Evolutionary conservation across 2,329 filamentous ascomycete species (phyloP), one percentile per base, ranked within the genome.

Genomic region (Claviceps sp.): DNA sequence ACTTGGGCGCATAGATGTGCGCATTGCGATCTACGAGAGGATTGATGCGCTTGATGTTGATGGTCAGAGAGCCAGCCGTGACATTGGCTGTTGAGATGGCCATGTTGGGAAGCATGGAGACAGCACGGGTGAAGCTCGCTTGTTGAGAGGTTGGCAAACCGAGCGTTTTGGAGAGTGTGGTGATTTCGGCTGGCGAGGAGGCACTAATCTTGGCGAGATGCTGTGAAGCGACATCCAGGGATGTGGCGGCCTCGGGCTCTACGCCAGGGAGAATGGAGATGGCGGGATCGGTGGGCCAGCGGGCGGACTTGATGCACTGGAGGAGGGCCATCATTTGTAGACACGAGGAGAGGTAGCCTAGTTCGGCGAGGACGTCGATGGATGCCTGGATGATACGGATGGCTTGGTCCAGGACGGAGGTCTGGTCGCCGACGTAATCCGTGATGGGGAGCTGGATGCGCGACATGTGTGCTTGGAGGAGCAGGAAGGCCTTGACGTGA

Each of bases 321-420:
- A 98, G 77, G 1, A 98, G 75, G 16, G 76, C 81, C 56, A 97
- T 87, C 82, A 96, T 90, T 70, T 82, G 80, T 45, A 84, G 74
- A 57, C 84, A 89, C 53, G 85, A 89, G 19, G 84, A 85, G 5
- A 89, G 71, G 62, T 86, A 83, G 11, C 88, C 87, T n/a, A 95
- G 70, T 66, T 98, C 94, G 0, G 91, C 87, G 54, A 97, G 77
- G 10, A 96, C 85, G 64, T 98, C 94, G 61, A 98, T 91, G 5
- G 85, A 87, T 1, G 93, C 94, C 67, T 98, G 93, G 38, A 96
- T 84, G 65, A 98, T 93, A 79, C 93, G 93, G 54, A 98, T 93
- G 5, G 89, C 87, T 66, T 98, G 93, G 66, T 98, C 93, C 1
- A 98, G 77, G 3, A 98, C 93, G 50, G 80, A 84, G 11, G 80